Conservation (phyloP, 2,329 filamentous ascomycete species). For the Penicillium thymicola region DNA sequence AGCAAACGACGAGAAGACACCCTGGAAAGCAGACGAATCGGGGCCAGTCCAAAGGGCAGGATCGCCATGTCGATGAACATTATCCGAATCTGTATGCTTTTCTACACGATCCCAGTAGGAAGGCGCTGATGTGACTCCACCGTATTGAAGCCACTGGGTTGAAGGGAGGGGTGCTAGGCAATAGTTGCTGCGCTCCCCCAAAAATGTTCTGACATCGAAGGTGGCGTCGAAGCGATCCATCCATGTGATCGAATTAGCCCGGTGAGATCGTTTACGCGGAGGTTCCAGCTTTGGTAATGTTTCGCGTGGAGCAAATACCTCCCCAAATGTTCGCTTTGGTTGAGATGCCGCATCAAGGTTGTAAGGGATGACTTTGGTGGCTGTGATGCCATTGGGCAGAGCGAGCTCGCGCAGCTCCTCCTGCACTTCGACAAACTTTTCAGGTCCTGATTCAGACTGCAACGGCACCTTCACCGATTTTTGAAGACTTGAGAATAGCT, state of each 20-base stretch:
- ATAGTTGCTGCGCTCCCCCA: conserved; percentile 41
- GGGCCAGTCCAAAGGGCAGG: conserved; percentile 30
- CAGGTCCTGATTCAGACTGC: conserved; percentile 36
- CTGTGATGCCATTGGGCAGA: conserved; percentile 71
- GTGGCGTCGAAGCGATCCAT: conserved; percentile 42
- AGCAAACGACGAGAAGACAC: conserved; percentile 50
- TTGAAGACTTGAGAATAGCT: conserved; percentile 83
- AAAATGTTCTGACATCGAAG: conserved; percentile 33
- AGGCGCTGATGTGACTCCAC: conserved; percentile 36
- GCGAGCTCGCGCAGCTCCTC: conserved; percentile 59
- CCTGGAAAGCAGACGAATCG: conserved; percentile 38
- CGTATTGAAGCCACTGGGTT: conserved; percentile 46
- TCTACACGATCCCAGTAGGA: conserved; percentile 39
- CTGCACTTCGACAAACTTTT: conserved; percentile 40
- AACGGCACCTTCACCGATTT: conserved; percentile 40
- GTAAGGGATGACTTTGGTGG: conserved; percentile 62
- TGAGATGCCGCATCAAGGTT: conserved; percentile 32
- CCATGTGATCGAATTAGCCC: conserved; percentile 36
- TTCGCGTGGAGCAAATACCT: conserved; percentile 43
- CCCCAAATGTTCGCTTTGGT: conserved; percentile 42
- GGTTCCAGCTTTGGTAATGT: conserved; percentile 40
- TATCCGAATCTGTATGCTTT: conserved; percentile 29
- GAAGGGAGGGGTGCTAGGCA: conserved; percentile 40
- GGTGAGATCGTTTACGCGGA: conserved; percentile 38
- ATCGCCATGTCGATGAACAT: conserved; percentile 26